These are phyloP conservation scores for Aspergillus sojae DNA, from an alignment of 2,329 filamentous ascomycete genomes.

Conservation along the genomic window DNA sequence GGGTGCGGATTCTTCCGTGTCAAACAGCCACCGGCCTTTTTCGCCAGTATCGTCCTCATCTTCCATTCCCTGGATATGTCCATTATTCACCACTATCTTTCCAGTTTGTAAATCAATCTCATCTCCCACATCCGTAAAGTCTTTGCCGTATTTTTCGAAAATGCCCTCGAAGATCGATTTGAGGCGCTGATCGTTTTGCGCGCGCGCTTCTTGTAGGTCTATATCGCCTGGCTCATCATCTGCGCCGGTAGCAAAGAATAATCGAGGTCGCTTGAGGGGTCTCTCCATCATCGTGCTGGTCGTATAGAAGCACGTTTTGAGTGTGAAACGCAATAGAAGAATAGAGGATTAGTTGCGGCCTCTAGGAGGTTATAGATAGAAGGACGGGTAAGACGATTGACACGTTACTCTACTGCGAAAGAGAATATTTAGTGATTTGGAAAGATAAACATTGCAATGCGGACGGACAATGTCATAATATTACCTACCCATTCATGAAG, in stretches of 20 bases:
- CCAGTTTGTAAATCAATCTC: slow-evolving; percentile 85
- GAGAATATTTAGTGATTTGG: background rate
- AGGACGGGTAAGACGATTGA: background rate
- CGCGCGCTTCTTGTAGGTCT: slow-evolving; percentile 64
- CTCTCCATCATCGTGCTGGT: slow-evolving; percentile 29
- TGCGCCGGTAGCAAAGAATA: slow-evolving; percentile 36
- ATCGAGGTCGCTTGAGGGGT: slow-evolving; percentile 61
- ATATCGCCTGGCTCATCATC: slow-evolving; percentile 41
- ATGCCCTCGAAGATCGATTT: slow-evolving; percentile 87
- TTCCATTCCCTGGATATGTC: slow-evolving; percentile 64
- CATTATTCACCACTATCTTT: slow-evolving; percentile 85
- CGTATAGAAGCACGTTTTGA: background rate
- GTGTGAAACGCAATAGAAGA: background rate
- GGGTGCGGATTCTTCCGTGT: slow-evolving; percentile 4
- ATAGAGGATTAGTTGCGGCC: background rate
- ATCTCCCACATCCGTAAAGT: slow-evolving; percentile 82
- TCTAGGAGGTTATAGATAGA: background rate
- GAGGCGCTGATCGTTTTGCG: slow-evolving; percentile 69
- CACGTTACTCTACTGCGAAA: background rate
- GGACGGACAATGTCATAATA: background rate
- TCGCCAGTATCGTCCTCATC: slow-evolving; percentile 32
- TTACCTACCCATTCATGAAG: slow-evolving; percentile 1
- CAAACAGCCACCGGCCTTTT: slow-evolving; percentile 15
- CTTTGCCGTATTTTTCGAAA: slow-evolving; percentile 81
- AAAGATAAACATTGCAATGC: background rate